Conservation (phyloP, 208 protist genomes). For the Acanthamoeba culbertsoni region DNA sequence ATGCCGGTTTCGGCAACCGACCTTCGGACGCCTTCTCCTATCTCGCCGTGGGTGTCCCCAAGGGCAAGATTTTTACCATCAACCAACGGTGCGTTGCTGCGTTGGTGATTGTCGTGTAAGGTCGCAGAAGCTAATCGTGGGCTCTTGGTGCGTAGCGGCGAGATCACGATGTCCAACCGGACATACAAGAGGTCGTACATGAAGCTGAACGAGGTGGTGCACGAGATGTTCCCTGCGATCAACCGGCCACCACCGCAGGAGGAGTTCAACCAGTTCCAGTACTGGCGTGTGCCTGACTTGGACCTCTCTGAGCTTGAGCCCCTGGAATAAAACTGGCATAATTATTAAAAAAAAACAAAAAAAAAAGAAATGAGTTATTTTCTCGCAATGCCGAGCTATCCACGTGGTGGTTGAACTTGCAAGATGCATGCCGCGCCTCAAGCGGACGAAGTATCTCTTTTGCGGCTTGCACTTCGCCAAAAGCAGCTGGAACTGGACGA, state of each 20-base stretch:
- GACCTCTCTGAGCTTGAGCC: background rate
- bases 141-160: background rate
- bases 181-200: slow-evolving; percentile 54
- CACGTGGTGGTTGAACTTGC: no score
- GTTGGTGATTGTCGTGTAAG: no score
- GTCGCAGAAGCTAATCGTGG: no score
- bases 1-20: slow-evolving; percentile 84
- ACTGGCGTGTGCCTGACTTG: slow-evolving; percentile 15
- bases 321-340: no score
- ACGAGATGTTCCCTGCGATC: slow-evolving; percentile 56
- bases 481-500: no score
- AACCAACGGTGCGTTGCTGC: slow-evolving; percentile 63
- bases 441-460: no score
- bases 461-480: no score
- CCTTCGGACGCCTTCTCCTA: slow-evolving; percentile 80
- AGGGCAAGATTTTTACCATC: slow-evolving; percentile 82
- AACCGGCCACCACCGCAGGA: background rate
- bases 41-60: slow-evolving; percentile 79
- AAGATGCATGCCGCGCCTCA: no score
- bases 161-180: slow-evolving; percentile 4
- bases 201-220: slow-evolving; percentile 58
- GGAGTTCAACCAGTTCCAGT: slow-evolving; percentile 56
- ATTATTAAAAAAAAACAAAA: slow-evolving; percentile 45
- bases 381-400: no score
- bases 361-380: no score